Evolutionary conservation across 768 basidiomycete genomes (phyloP), one percentile per base, ranked within the genome.

Genomic region (Strobilomyces dryophilus): DNA sequence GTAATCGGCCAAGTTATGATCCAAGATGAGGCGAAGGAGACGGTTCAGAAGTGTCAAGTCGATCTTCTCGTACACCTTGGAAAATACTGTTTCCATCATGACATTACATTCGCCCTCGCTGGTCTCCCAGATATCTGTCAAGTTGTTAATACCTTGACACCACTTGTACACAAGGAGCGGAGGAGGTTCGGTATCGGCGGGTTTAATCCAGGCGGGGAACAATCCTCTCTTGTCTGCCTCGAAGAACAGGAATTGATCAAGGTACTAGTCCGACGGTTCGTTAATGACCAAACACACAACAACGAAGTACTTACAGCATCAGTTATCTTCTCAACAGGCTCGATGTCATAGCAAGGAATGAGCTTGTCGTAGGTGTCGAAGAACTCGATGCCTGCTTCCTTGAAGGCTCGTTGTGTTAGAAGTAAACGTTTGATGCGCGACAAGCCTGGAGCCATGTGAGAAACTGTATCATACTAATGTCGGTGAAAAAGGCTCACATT

Each of bases 181-280:
- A 0, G 95, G 94, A 3, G 95, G 95, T 65, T 98, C 95, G 0
- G 92, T 95, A 63, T 98, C 94, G 46, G 92, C 89, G 24, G 97
- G 97, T 74, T 98, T 99, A 70, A 99, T 97, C 95, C 97, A 99
- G 1, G 93, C 85, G 11, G 97, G 97, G 86, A 98, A 98, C 21
- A 99, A 73, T 45, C 93, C 92, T 61, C 97, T 89, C 71, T 98
- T 98, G 74, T 99, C 97, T 20, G 94, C 93, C 68, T 99, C 95
- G 65, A 97, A 99, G 82, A 93, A 97, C 50, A 99, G 72, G 84
- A 97, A 98, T 73, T 98, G 95, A 64, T 98, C 95, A 36, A 98
- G 82, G 68, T 98, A 98, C 80, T 89, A 57, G 4, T 51, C 52
- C 24, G 34, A 52, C 43, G 18, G 53, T 61, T 27, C 56, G 58